Evolutionary conservation across 2,329 filamentous ascomycete genomes (phyloP).

Genomic region (Delphinella strobiligena): DNA sequence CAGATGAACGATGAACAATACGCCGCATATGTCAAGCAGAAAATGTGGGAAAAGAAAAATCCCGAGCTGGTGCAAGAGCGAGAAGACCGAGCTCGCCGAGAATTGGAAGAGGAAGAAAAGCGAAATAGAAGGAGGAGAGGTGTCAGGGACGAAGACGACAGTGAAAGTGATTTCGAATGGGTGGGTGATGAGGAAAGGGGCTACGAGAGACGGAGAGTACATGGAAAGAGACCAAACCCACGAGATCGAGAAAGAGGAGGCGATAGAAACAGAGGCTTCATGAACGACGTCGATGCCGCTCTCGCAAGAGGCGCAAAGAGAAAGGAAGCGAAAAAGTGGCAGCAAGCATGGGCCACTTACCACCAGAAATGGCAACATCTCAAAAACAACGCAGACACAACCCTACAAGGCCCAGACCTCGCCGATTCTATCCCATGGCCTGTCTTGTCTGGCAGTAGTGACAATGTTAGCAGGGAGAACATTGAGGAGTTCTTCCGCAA

Average conservation of each 20-base stretch:
- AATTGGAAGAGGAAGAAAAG: constrained; percentile 28
- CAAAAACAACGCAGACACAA: background rate
- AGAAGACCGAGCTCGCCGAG: constrained; percentile 45
- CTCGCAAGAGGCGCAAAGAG: constrained; percentile 56
- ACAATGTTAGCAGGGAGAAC: constrained; percentile 44
- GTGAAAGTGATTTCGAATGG: constrained; percentile 15
- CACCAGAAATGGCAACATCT: constrained; percentile 48
- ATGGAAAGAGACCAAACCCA: constrained; percentile 35
- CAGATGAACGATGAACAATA: constrained; percentile 91
- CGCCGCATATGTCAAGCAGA: constrained; percentile 65
- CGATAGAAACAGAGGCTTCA: constrained; percentile 6
- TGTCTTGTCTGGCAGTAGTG: constrained; percentile 46
- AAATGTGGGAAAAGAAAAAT: constrained; percentile 95
- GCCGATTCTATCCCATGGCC: constrained; percentile 55
- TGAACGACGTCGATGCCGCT: constrained; percentile 48
- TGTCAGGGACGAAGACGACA: constrained; percentile 25
- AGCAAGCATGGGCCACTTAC: constrained; percentile 55
- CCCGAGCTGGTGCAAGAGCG: constrained; percentile 71
- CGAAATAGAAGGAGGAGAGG: constrained; percentile 21
- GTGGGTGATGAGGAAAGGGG: constrained; percentile 33
- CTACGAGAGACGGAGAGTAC: constrained; percentile 49
- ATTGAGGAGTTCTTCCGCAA: constrained; percentile 60
- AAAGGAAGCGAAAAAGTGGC: constrained; percentile 42
- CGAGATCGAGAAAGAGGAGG: constrained; percentile 3
- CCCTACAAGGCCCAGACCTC: background rate